phyloP scores from a whole-genome alignment of 2,329 filamentous ascomycete genomes.

The Colletotrichum sp. region DNA sequence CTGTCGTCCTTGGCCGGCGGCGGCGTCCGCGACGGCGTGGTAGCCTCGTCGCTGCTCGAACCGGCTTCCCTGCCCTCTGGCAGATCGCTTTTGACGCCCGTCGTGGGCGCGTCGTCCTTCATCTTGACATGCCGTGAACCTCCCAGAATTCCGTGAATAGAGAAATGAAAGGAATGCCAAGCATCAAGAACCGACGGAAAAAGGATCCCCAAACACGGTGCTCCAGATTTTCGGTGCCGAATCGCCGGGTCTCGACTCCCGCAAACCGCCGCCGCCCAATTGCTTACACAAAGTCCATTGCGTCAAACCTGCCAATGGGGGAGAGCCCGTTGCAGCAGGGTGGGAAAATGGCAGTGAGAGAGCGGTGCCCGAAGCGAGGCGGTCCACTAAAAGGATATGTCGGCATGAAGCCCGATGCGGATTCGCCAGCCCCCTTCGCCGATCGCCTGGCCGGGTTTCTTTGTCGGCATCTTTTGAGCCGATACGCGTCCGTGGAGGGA shows the following conservation, averaged over 20 bases:
- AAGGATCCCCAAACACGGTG: not conserved
- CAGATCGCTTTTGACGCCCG: not conserved
- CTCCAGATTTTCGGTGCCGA: constrained; percentile 5
- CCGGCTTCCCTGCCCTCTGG: not conserved
- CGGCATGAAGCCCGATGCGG: not conserved
- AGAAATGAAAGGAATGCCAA: not conserved
- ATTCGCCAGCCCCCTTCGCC: constrained; percentile 1
- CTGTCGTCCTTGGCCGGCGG: not conserved
- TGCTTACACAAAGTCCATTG: not conserved
- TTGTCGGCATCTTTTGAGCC: constrained; percentile 22
- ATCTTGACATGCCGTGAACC: not conserved
- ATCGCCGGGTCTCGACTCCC: not conserved
- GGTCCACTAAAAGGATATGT: constrained; percentile 11
- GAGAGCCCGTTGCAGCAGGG: not conserved
- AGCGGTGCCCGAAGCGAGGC: not conserved
- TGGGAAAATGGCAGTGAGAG: not conserved
- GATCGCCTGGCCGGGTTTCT: not conserved
- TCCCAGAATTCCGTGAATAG: not conserved
- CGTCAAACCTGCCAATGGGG: not conserved
- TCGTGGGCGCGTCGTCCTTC: not conserved
- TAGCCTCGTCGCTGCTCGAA: constrained; percentile 1
- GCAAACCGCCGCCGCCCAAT: not conserved
- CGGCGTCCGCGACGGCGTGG: not conserved
- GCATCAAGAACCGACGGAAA: not conserved
- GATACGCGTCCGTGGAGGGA: not conserved